Percentiles rank a stretch among this genome's conserved stretches.
phyloP scores from a whole-genome alignment of 2,329 filamentous ascomycete genomes.

The Thermoascus crustaceus region DNA sequence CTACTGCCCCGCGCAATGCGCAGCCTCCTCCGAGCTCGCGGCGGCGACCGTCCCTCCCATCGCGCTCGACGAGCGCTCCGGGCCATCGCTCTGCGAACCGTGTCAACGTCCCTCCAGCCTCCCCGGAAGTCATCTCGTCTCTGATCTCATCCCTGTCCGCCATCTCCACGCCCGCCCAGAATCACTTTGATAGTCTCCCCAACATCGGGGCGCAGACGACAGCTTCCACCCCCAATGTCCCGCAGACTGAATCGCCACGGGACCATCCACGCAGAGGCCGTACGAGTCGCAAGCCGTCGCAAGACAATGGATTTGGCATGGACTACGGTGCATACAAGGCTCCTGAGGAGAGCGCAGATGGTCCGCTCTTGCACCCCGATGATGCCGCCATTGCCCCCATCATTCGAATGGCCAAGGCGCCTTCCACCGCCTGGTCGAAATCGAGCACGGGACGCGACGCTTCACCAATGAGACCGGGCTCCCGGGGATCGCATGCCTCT shows the following conservation, averaged over 20 bases:
- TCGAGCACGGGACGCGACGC: constrained; percentile 44
- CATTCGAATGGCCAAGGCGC: constrained; percentile 72
- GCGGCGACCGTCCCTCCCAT: constrained; percentile 39
- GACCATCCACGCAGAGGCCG: constrained; percentile 15
- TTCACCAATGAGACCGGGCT: constrained; percentile 23
- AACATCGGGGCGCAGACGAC: constrained; percentile 34
- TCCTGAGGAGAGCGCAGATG: constrained; percentile 43
- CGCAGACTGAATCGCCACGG: constrained; percentile 17
- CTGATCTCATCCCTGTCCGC: constrained; percentile 55
- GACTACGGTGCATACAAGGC: constrained; percentile 62
- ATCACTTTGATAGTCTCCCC: constrained; percentile 58
- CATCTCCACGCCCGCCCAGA: constrained; percentile 55
- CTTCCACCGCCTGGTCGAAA: constrained; percentile 63
- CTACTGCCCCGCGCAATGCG: constrained; percentile 21
- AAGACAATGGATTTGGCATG: constrained; percentile 52
- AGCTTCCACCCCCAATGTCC: constrained; percentile 24
- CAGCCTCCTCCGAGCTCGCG: constrained; percentile 31
- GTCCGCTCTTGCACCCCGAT: constrained; percentile 44
- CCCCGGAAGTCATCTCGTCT: constrained; percentile 47
- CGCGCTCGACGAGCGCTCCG: constrained; percentile 16
- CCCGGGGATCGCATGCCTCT: constrained; percentile 31
- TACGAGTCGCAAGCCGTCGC: constrained; percentile 16
- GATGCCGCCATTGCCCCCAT: constrained; percentile 60
- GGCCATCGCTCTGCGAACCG: constrained; percentile 18
- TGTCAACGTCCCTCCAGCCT: constrained; percentile 34